Base-by-base conservation (phyloP, 2,329 filamentous ascomycete species). In the Ophiocordyceps camponoti-floridani region DNA sequence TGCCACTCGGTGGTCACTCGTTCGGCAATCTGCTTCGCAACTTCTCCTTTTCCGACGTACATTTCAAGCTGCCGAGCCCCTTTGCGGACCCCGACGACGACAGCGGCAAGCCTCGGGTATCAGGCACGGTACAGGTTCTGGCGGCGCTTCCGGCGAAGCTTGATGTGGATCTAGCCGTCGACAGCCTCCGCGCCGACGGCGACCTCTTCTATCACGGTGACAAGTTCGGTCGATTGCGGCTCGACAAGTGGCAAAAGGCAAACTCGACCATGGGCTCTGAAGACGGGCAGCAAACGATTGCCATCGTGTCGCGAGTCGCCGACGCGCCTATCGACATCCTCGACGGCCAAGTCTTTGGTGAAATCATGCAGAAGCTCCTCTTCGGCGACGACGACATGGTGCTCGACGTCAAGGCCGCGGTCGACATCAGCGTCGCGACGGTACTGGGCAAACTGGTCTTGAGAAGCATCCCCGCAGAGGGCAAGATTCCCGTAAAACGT, bases 401-500 rank as follows among this genome's bases (percentile, higher is more conserved):
- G 41, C 68, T 98, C 45, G 74, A 77, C 44, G 77, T 96, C 50
- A 72, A 82, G 53, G 87, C 89, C 19, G 69, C 74, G 40, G 86
- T 96, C 46, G 85, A 94, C 60, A 83, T 88, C 50, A 77, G 84
- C 55, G 75, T 95, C 44, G 70, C 78, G 47, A 95, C 88, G 28
- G 79, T 82, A 26, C 69, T 98, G 50, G 91, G 91, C 43, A 69
- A 80, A 52, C 75, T 96, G 56, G 73, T 82, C 45, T 68, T 96
- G 54, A 85, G 84, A 61, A 78, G 82, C 52, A 82, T 98, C 55
- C 89, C 89, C 42, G 86, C 77, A 60, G 73, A 87, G 67, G 88
- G 91, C 53, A 75, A 80, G 56, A 79, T 98, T 57, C 84, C 84
- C 63, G 77, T 96, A 68, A 93, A 94, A 75, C 84, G 87, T 94